phyloP scores from a whole-genome alignment of 805 yeast species.

The Saturnispora dispora region DNA sequence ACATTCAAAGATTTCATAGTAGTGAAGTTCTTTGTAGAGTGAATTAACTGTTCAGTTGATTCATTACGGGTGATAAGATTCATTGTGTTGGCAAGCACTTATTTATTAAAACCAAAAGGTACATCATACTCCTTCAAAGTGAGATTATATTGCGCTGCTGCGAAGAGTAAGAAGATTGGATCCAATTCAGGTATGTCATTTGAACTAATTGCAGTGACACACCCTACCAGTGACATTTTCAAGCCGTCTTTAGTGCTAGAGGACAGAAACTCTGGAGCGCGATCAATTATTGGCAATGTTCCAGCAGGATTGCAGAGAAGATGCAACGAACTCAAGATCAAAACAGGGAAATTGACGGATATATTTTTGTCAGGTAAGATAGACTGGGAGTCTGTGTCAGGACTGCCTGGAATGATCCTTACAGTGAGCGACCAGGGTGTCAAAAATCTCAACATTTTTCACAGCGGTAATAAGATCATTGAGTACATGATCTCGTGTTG shows the following conservation, averaged over 20 bases:
- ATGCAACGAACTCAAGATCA: constrained; percentile 50
- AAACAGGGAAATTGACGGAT: constrained; percentile 48
- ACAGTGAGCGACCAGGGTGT: constrained; percentile 75
- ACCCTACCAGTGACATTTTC: constrained; percentile 51
- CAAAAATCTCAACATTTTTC: constrained; percentile 44
- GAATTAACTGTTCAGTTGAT: background rate
- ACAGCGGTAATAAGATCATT: constrained; percentile 36
- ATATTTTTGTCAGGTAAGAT: constrained; percentile 74
- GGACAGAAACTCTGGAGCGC: constrained; percentile 40
- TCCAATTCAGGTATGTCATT: constrained; percentile 29
- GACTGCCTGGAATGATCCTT: constrained; percentile 80
- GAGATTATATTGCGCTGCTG: background rate
- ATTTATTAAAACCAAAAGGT: background rate
- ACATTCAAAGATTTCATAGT: background rate
- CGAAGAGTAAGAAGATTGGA: background rate
- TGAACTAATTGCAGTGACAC: constrained; percentile 43
- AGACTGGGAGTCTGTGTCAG: constrained; percentile 77
- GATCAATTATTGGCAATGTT: constrained; percentile 66
- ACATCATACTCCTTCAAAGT: background rate
- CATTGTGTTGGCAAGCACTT: background rate
- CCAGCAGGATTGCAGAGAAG: constrained; percentile 84
- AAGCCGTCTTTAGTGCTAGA: constrained; percentile 48
- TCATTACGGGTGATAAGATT: background rate
- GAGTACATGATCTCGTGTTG: constrained; percentile 65
- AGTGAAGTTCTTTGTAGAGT: background rate